Conservation (phyloP, 371 early-diverging fungal genomes). For the Syncephalastrum monosporum region DNA sequence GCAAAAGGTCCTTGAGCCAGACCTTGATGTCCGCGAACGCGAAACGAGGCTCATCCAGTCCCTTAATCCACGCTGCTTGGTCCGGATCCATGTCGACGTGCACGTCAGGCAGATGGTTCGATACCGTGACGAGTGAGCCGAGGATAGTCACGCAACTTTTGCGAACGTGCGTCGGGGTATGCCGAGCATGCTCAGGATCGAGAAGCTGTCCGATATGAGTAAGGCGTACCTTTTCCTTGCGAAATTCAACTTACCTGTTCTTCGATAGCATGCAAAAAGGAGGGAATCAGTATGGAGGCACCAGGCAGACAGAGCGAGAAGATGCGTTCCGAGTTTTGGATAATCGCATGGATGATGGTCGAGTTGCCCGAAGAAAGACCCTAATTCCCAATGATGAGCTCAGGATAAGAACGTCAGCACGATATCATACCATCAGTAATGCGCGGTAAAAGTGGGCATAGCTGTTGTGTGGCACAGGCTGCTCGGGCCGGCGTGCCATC, state of each 20-base stretch:
- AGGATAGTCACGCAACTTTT: slow-evolving; percentile 46
- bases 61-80: slow-evolving; percentile 17
- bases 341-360: slow-evolving; percentile 59
- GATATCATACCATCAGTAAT: slow-evolving; percentile 50
- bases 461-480: slow-evolving; percentile 51
- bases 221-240: background rate
- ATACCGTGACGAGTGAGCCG: slow-evolving; percentile 40
- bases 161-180: slow-evolving; percentile 23
- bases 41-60: slow-evolving; percentile 15
- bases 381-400: slow-evolving; percentile 20
- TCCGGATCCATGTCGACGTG: slow-evolving; percentile 22
- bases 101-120: slow-evolving; percentile 34
- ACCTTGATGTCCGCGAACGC: slow-evolving; percentile 38
- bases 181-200: slow-evolving; percentile 18
- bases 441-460: slow-evolving; percentile 69
- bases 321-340: slow-evolving; percentile 61
- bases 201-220: slow-evolving; percentile 23
- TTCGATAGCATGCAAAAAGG: slow-evolving; percentile 61
- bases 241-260: slow-evolving; percentile 41
- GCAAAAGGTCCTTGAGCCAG: slow-evolving; percentile 48
- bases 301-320: slow-evolving; percentile 71
- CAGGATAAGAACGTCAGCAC: background rate
- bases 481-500: slow-evolving; percentile 71
- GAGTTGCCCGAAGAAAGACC: slow-evolving; percentile 58
- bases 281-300: slow-evolving; percentile 61